These are phyloP conservation scores for Licmophora abbreviata DNA, from an alignment of 108 stramenopile species.

Conservation along the genomic window DNA sequence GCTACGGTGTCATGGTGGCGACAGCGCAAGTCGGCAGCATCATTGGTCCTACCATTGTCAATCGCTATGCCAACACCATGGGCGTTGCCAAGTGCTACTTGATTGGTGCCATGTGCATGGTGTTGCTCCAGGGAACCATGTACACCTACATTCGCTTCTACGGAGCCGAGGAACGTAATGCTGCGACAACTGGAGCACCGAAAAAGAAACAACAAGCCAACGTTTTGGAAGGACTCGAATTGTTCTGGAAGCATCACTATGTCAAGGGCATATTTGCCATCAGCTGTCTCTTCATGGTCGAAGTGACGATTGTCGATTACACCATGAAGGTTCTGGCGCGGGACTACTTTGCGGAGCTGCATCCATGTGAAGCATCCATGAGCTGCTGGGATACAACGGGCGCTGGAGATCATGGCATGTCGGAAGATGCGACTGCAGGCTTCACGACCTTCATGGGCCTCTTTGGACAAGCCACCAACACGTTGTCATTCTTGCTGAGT, in stretches of 20 bases:
- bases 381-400: constrained; percentile 58
- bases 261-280: constrained; percentile 97
- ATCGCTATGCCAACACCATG: constrained; percentile 41
- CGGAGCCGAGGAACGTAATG: constrained; percentile 47
- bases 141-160: constrained; percentile 78
- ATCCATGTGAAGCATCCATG: constrained; percentile 73
- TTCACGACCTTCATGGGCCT: constrained; percentile 94
- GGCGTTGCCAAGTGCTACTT: constrained; percentile 75
- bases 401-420: constrained; percentile 62
- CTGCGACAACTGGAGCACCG: too few species aligned
- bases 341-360: constrained; percentile 72
- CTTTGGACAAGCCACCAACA: constrained; percentile 95
- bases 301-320: constrained; percentile 96
- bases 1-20: constrained; percentile 94
- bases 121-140: constrained; percentile 88
- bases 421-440: constrained; percentile 58
- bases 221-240: constrained; percentile 86
- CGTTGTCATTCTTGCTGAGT: constrained; percentile 84
- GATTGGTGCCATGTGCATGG: constrained; percentile 77
- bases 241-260: constrained; percentile 91
- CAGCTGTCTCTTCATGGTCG: constrained; percentile 96
- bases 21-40: constrained; percentile 92
- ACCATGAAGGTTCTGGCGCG: constrained; percentile 94
- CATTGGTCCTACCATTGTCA: constrained; percentile 89
- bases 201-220: constrained; percentile 73